A percentile compares a stretch with the other conserved stretches of the same genome.
Evolutionary conservation across 768 basidiomycete genomes (phyloP).

Genomic region (Lentinula raphanica): DNA sequence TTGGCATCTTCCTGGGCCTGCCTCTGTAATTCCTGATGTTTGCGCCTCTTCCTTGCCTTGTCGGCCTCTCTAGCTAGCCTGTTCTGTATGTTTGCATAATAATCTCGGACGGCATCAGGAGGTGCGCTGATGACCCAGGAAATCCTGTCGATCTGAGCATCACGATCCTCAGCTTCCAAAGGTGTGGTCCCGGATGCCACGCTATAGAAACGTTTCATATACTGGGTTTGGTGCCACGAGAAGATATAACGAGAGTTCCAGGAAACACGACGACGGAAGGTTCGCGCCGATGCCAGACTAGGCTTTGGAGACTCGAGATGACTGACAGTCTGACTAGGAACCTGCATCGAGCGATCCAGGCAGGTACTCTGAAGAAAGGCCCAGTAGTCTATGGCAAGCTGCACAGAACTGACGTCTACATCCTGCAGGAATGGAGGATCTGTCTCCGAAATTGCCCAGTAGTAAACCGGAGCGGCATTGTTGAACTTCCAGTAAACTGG

Average conservation of each 20-base stretch:
- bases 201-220: constrained; percentile 50
- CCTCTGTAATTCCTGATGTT: constrained; percentile 26
- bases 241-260: constrained; percentile 62
- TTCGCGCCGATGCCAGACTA: constrained; percentile 31
- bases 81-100: constrained; percentile 35
- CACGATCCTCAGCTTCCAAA: constrained; percentile 41
- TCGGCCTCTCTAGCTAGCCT: constrained; percentile 39
- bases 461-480: constrained; percentile 46
- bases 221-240: constrained; percentile 64
- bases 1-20: constrained; percentile 37
- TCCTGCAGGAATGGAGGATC: constrained; percentile 53
- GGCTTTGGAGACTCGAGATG: constrained; percentile 18
- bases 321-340: constrained; percentile 10
- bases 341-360: constrained; percentile 20
- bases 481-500: constrained; percentile 66
- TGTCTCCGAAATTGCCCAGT: constrained; percentile 51
- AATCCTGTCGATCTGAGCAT: constrained; percentile 38
- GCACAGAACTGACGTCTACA: constrained; percentile 32
- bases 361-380: constrained; percentile 44
- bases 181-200: constrained; percentile 37
- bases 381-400: constrained; percentile 53
- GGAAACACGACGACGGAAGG: constrained; percentile 52
- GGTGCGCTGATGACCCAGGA: constrained; percentile 56
- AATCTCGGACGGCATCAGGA: constrained; percentile 36
- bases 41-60: constrained; percentile 32